These are phyloP conservation scores for Ocimum tenuiflorum DNA, from an alignment of 257 asterid species.

Conservation along the genomic window DNA sequence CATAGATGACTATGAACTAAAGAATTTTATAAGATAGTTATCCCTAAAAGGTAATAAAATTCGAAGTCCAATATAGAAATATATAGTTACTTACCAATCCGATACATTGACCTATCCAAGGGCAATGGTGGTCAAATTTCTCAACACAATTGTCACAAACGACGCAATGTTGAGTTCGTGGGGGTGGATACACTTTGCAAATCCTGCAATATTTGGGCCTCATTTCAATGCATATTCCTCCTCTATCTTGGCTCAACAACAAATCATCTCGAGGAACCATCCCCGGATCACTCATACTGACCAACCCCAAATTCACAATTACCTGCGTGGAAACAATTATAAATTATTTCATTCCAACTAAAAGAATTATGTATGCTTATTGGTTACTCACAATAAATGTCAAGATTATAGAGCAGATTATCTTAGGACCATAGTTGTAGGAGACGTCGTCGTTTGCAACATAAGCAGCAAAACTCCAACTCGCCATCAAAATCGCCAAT, in stretches of 20 bases:
- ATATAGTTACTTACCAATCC: constrained; percentile 21
- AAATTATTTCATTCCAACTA: too few species aligned
- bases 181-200: constrained; percentile 32
- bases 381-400: constrained; percentile 2
- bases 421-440: not conserved
- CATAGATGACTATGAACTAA: too few species aligned
- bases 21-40: too few species aligned
- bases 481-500: constrained; percentile 2
- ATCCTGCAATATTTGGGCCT: constrained; percentile 28
- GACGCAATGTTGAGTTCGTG: constrained; percentile 29
- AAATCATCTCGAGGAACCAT: not conserved
- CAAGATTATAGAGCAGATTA: not conserved
- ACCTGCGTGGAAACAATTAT: too few species aligned
- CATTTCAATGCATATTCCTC: not conserved
- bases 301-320: constrained; percentile 12
- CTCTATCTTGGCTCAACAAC: not conserved
- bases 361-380: too few species aligned
- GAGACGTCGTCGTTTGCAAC: constrained; percentile 1
- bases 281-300: constrained; percentile 14
- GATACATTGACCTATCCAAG: constrained; percentile 40
- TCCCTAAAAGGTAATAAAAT: too few species aligned
- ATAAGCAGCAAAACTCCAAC: constrained; percentile 18
- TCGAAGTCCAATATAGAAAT: too few species aligned
- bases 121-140: constrained; percentile 37
- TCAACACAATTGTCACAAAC: constrained; percentile 37